These are phyloP conservation scores for Alternaria consortialis DNA, from an alignment of 2,329 filamentous ascomycete species.

Conservation along the genomic window DNA sequence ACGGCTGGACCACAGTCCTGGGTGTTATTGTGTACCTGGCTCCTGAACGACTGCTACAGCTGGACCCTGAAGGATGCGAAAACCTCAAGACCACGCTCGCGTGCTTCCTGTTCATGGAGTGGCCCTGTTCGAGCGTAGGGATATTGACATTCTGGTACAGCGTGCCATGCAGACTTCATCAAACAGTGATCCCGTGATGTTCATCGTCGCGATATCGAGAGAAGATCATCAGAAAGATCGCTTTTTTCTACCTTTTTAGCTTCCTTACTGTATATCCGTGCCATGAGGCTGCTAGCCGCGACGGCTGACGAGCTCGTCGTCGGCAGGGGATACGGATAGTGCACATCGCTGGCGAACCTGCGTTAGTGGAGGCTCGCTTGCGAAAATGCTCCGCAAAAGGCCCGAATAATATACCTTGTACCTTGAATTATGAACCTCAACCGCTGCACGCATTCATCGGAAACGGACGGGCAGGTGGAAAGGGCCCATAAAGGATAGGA, in stretches of 20 bases:
- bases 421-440: conserved; percentile 3
- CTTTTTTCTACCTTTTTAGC: background rate
- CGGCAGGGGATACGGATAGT: conserved; percentile 8
- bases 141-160: background rate
- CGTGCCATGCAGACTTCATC: background rate
- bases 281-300: background rate
- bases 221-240: background rate
- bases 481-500: background rate
- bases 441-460: background rate
- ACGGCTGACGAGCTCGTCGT: conserved; percentile 4
- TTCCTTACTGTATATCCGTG: conserved; percentile 1
- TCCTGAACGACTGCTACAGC: background rate
- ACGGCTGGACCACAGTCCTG: conserved; percentile 10
- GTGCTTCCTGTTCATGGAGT: background rate
- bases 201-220: background rate
- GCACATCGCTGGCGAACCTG: conserved; percentile 9
- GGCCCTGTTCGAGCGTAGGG: background rate
- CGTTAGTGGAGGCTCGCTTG: conserved; percentile 12
- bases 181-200: background rate
- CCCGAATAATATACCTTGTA: background rate
- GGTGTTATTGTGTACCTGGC: background rate
- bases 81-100: background rate
- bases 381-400: conserved; percentile 12
- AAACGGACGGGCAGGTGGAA: conserved; percentile 3
- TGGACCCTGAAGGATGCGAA: conserved; percentile 1